Base-by-base conservation (phyloP, 2,329 filamentous ascomycete species). In the Neopestalotiopsis sp. region DNA sequence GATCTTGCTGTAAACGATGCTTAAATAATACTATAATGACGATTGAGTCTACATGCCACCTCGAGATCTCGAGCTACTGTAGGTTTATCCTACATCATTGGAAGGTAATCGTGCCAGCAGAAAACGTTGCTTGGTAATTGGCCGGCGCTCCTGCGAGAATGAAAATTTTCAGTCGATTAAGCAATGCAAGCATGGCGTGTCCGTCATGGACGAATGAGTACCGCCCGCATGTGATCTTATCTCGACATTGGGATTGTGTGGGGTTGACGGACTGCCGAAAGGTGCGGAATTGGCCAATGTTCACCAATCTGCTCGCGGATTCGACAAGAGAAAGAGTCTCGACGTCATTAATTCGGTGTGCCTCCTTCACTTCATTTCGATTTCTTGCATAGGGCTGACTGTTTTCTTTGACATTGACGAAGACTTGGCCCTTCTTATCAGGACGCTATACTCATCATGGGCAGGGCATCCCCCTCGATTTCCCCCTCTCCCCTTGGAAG, bases 211-310 rank as follows among this genome's bases (percentile, higher is more conserved):
- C 45, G 45, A 52, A 52, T 52, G 17, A 24, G 9, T 52, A 9
- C 20, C 45, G n/a, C n/a, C 45, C 45, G 45, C 45, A n/a, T 52
- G 45, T 52, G 45, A 52, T 52, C 45, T 52, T 52, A 52, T 52
- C 45, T 52, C 45, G 6, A 52, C 45, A 20, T 52, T 52, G 45
- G 7, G 7, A n/a, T 14, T 52, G 45, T 52, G 45, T 14, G 45
- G 45, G n/a, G 45, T n/a, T 17, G 45, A 52, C 45, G 17, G 17
- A 49, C n/a, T 28, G 24, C 24, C 24, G 24, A 28, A 28, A 28
- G 24, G 24, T 28, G 24, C 24, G 24, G 24, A 28, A 28, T 14
- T 49, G n/a, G 45, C 4, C 9, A n/a, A 24, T 52, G 10, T 52
- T 17, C n/a, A 17, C 45, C 45, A 28, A 28, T 28, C 17, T 52